Base-by-base conservation (phyloP, 345 rosid genomes). In the Euphorbia lathyris region DNA sequence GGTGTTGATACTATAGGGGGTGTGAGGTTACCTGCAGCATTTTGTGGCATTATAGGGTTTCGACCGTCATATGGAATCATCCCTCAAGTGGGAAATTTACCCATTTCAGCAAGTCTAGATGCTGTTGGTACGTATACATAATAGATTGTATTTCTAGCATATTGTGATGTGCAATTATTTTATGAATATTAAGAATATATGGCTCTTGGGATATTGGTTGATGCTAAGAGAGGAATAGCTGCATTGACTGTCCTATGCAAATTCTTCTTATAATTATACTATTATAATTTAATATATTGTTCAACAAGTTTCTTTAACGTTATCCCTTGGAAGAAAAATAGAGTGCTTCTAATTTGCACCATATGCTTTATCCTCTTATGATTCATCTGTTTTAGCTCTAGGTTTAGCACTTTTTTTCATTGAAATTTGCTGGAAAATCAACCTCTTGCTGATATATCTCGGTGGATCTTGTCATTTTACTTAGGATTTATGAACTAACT, bases 1-100 rank as follows among this genome's bases (percentile, higher is more conserved):
- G 99, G 99, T 78, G 43, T 87, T 34, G 99, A 95, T 74, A 83
- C 96, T 11, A 78, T 87, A 73, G 99, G 99, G 25, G 99, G 94
- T 50, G 92, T 92, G 71, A 92, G 99, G 80, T 81, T 92, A 60
- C 97, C 99, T 47, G 89, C 98, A 25, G 91, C 82, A 55, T 95
- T 75, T 72, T 95, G 98, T 77, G 90, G 98, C 63, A 65, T 90
- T 68, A 67, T 95, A 63, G 99, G 99, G 66, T 95, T 95, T 75
- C 83, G 90, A 65, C 86, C 90, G 20, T 92, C 99, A 13, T 80
- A 87, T 75, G 94, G 98, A 32, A 83, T 81, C 72, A 77, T 90
- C 77, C 74, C 90, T 68, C 86, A 84, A 36, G 12, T 68, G 0
- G 98, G 98, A 58, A 70, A 80, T 66, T 23, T 95, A 71, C 90